Evolutionary conservation across 768 basidiomycete species (phyloP).

Genomic region (Suillus fuscotomentosus): DNA sequence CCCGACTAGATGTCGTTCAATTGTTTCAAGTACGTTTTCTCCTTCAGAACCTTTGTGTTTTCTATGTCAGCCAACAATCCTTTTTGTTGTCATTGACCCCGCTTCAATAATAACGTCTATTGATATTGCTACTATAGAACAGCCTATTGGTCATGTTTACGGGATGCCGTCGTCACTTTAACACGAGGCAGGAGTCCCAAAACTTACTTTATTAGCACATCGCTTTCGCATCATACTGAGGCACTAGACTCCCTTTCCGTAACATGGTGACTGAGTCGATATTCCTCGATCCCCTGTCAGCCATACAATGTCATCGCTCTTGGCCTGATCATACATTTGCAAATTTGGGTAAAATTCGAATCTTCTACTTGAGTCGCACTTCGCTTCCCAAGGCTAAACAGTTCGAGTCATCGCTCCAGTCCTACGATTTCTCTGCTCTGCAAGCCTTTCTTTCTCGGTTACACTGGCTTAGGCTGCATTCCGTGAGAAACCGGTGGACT

Average conservation of each 20-base stretch:
- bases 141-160: neutral
- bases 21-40: neutral
- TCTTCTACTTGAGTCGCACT: neutral
- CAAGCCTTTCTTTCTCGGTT: neutral
- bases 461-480: neutral
- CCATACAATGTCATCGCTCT: neutral
- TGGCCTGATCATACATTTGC: neutral
- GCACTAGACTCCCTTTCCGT: neutral
- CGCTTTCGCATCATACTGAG: neutral
- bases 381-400: neutral
- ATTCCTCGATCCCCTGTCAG: neutral
- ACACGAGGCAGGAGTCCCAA: neutral
- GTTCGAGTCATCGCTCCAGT: neutral
- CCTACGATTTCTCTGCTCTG: neutral
- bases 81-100: neutral
- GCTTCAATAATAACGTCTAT: neutral
- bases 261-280: neutral
- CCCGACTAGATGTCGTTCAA: neutral
- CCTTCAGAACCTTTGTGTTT: neutral
- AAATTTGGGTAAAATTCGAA: neutral
- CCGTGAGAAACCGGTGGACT: neutral
- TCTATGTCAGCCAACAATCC: neutral
- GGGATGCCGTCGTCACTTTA: neutral
- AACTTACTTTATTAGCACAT: neutral
- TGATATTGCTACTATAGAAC: neutral